Percentiles rank a stretch among this genome's conserved stretches.
Conservation (phyloP, 2,329 filamentous ascomycete species). For the Colletotrichum endophyticum region DNA sequence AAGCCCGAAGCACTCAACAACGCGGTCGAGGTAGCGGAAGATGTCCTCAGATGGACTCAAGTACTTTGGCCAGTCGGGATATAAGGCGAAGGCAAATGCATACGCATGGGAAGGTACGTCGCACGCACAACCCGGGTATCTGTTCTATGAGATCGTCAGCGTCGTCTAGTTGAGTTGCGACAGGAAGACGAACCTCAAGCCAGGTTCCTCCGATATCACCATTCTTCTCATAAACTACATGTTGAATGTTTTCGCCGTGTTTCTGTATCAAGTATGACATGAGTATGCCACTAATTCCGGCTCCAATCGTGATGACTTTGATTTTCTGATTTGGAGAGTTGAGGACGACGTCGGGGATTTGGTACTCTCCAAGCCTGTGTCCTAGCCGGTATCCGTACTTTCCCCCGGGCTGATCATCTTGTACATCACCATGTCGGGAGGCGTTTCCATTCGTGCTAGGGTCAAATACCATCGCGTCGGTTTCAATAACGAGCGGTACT, state of each 20-base stretch:
- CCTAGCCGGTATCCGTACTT: background rate
- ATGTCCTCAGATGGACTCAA: background rate
- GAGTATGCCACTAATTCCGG: background rate
- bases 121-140: background rate
- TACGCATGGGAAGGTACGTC: background rate
- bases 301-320: background rate
- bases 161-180: accelerated
- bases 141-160: background rate
- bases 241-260: background rate
- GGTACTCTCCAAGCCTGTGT: background rate
- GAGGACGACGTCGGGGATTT: background rate
- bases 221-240: background rate
- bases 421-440: background rate
- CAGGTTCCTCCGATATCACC: background rate
- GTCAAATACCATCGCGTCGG: background rate
- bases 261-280: background rate
- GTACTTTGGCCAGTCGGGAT: background rate
- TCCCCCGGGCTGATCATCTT: background rate
- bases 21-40: background rate
- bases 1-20: background rate
- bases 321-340: background rate
- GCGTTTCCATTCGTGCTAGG: background rate
- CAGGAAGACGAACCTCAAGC: background rate
- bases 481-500: background rate
- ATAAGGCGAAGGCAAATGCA: background rate